Evolutionary conservation across 2,329 filamentous ascomycete species (phyloP).

Genomic region (Colletotrichum australisinense): DNA sequence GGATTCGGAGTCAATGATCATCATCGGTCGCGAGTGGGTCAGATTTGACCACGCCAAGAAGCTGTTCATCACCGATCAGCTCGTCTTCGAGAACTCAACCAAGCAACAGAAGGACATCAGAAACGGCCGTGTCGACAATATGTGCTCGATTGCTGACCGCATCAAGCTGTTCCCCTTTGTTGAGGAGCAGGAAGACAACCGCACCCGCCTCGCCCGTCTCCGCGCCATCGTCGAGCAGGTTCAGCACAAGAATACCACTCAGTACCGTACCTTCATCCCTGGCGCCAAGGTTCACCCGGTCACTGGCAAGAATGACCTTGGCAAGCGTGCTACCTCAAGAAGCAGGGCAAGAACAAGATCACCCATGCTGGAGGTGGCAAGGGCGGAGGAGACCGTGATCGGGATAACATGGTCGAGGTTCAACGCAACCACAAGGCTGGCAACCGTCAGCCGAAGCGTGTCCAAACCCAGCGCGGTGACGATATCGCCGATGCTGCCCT

Average conservation of each 20-base stretch:
- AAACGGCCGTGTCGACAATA: slow-evolving; percentile 21
- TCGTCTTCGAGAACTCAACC: slow-evolving; percentile 16
- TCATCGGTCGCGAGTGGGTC: neutral
- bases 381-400: neutral
- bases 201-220: neutral
- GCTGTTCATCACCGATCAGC: slow-evolving; percentile 19
- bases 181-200: neutral
- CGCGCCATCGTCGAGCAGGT: neutral
- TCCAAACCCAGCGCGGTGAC: neutral
- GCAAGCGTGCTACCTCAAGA: neutral
- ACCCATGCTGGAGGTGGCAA: neutral
- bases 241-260: neutral
- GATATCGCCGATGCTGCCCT: neutral
- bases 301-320: neutral
- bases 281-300: neutral
- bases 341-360: neutral
- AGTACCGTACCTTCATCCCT: neutral
- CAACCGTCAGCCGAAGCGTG: neutral
- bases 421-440: neutral
- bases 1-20: neutral
- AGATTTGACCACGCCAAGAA: slow-evolving; percentile 1
- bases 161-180: slow-evolving; percentile 13
- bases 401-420: neutral
- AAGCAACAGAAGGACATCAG: slow-evolving; percentile 15
- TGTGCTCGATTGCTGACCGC: neutral